phyloP scores from a whole-genome alignment of 805 yeast species.

The Phaffomyces thermotolerans region DNA sequence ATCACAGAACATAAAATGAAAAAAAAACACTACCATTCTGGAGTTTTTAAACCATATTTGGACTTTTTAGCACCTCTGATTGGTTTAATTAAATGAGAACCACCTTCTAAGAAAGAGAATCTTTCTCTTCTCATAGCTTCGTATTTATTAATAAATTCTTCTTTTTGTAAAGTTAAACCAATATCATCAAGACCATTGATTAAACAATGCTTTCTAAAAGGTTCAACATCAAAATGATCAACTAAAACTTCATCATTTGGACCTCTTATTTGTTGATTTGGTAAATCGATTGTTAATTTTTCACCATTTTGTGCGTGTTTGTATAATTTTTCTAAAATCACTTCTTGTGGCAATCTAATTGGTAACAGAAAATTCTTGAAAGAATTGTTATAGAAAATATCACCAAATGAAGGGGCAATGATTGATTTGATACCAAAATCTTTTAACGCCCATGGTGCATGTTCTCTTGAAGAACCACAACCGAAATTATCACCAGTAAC shows the following conservation, averaged over 20 bases:
- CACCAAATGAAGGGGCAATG: slow-evolving; percentile 98
- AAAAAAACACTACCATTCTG: slow-evolving; percentile 52
- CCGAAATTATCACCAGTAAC: slow-evolving; percentile 97
- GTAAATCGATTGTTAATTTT: slow-evolving; percentile 72
- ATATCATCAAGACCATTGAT: slow-evolving; percentile 95
- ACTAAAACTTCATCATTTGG: slow-evolving; percentile 67
- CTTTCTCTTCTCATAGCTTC: slow-evolving; percentile 71
- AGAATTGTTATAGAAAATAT: slow-evolving; percentile 95
- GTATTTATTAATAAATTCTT: slow-evolving; percentile 61
- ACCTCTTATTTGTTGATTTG: slow-evolving; percentile 70
- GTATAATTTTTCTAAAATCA: slow-evolving; percentile 60
- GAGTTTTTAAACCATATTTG: slow-evolving; percentile 57
- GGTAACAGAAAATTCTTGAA: slow-evolving; percentile 94
- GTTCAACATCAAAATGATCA: slow-evolving; percentile 80
- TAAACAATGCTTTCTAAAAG: slow-evolving; percentile 90
- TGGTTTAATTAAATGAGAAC: slow-evolving; percentile 62
- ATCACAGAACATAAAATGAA: not conserved
- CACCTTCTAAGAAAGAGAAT: slow-evolving; percentile 92
- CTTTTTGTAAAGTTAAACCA: slow-evolving; percentile 90
- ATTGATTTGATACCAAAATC: slow-evolving; percentile 95
- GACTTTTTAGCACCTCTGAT: slow-evolving; percentile 62
- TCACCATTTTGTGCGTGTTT: slow-evolving; percentile 74
- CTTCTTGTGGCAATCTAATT: slow-evolving; percentile 77
- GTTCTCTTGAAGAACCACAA: slow-evolving; percentile 98
- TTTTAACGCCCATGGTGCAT: slow-evolving; percentile 98